A percentile compares a stretch with the other conserved stretches of the same genome.
Evolutionary conservation across 1,284 basidiomycete genomes (phyloP).

Genomic region (Leccinum pseudoinsigne): DNA sequence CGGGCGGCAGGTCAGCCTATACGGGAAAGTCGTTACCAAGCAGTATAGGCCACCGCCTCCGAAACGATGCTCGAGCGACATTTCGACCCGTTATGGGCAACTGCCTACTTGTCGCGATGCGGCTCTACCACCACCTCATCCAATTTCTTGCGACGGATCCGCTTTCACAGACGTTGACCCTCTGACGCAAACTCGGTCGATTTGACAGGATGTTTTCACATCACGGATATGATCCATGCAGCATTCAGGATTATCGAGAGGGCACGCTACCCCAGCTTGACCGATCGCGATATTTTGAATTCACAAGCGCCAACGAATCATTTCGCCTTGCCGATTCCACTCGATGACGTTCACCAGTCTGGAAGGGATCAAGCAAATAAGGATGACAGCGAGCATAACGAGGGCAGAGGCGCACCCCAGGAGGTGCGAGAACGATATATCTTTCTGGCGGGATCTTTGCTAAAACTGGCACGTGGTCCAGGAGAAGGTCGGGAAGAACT

Average conservation of each 20-base stretch:
- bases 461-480: slow-evolving; percentile 33
- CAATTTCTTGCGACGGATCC: slow-evolving; percentile 25
- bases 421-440: slow-evolving; percentile 22
- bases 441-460: slow-evolving; percentile 42
- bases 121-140: slow-evolving; percentile 32
- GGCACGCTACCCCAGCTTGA: slow-evolving; percentile 15
- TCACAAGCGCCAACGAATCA: slow-evolving; percentile 14
- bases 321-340: slow-evolving; percentile 1
- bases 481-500: slow-evolving; percentile 49
- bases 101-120: slow-evolving; percentile 19
- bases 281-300: slow-evolving; percentile 9
- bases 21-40: slow-evolving; percentile 44
- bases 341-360: slow-evolving; percentile 20
- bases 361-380: slow-evolving; percentile 41
- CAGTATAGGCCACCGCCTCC: slow-evolving; percentile 45
- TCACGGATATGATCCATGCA: slow-evolving; percentile 13
- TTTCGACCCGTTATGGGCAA: slow-evolving; percentile 9
- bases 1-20: slow-evolving; percentile 26
- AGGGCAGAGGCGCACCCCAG: slow-evolving; percentile 9
- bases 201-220: slow-evolving; percentile 40
- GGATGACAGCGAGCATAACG: slow-evolving; percentile 45
- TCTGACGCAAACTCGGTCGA: slow-evolving; percentile 38
- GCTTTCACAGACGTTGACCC: slow-evolving; percentile 39
- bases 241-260: slow-evolving; percentile 14
- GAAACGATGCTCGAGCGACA: slow-evolving; percentile 22